These are phyloP conservation scores for Arabidopsis arenosa DNA, from an alignment of 345 rosid species.

Conservation along the genomic window DNA sequence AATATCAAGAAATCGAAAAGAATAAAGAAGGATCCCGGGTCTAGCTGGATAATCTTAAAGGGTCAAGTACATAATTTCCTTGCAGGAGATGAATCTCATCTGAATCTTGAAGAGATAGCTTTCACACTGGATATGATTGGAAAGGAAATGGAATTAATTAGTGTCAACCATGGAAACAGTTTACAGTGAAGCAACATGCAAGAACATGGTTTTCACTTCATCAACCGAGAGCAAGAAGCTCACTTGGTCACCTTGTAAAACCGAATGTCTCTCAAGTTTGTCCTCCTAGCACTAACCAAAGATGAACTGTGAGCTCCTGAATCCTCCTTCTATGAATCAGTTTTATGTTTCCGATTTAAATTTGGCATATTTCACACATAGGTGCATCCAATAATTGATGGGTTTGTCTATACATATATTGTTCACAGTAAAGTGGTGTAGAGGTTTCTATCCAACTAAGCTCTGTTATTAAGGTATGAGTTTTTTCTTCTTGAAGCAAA, in stretches of 20 bases:
- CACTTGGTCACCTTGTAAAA: conserved; percentile 9
- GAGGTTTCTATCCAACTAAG: not conserved
- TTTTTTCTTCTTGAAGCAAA: too few species aligned
- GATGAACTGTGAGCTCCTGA: conserved; percentile 24
- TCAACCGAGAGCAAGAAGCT: conserved; percentile 14
- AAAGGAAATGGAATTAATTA: conserved; percentile 45
- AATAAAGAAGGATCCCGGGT: conserved; percentile 77
- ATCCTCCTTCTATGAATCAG: not conserved
- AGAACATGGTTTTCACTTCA: not conserved
- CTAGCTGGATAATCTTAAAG: conserved; percentile 67
- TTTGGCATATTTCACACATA: not conserved
- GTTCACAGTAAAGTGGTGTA: conserved; percentile 9
- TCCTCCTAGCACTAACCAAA: not conserved
- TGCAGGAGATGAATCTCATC: conserved; percentile 59
- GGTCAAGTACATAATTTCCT: conserved; percentile 57
- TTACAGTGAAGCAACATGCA: conserved; percentile 1
- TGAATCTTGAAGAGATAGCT: conserved; percentile 47
- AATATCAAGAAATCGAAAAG: conserved; percentile 54
- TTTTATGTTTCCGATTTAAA: not conserved
- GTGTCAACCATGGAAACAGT: conserved; percentile 29
- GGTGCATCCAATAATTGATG: not conserved
- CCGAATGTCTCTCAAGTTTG: not conserved
- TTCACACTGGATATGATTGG: conserved; percentile 47
- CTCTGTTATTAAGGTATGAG: conserved; percentile 31
- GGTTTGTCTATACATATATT: not conserved